Evolutionary conservation across 805 yeast species (phyloP).

Genomic region (Candida alai): DNA sequence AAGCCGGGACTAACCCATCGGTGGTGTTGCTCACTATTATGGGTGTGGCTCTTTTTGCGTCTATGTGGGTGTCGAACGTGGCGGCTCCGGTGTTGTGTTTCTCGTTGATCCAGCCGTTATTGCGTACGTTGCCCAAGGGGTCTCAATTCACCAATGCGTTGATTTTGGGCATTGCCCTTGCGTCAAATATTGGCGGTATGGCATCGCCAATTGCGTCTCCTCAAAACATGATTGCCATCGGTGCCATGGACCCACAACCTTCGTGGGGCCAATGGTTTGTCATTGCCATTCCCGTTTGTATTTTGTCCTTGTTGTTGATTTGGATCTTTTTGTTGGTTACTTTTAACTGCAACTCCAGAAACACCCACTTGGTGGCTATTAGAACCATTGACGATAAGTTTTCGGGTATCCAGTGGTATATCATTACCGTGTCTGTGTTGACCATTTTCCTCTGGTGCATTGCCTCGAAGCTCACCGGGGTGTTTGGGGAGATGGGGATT

Average conservation of each 20-base stretch:
- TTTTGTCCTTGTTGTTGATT: conserved; percentile 36
- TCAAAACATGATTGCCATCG: conserved; percentile 52
- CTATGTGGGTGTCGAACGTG: conserved; percentile 58
- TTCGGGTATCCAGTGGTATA: conserved; percentile 70
- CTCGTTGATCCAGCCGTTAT: conserved; percentile 47
- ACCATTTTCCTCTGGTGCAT: conserved; percentile 91
- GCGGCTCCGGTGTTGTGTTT: conserved; percentile 55
- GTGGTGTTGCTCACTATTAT: conserved; percentile 45
- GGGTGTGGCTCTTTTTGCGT: conserved; percentile 48
- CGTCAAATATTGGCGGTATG: conserved; percentile 53
- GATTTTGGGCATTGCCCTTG: conserved; percentile 46
- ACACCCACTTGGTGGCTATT: conserved; percentile 51
- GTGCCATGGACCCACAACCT: conserved; percentile 49
- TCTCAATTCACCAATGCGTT: conserved; percentile 39
- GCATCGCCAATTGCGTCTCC: conserved; percentile 55
- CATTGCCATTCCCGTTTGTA: conserved; percentile 45
- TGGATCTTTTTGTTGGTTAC: conserved; percentile 52
- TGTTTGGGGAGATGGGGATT: conserved; percentile 96
- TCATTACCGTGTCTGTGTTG: conserved; percentile 56
- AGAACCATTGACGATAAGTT: conserved; percentile 64
- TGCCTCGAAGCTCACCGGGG: conserved; percentile 64
- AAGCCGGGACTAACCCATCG: conserved; percentile 50
- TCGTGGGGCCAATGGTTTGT: conserved; percentile 58
- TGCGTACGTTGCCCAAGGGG: conserved; percentile 41
- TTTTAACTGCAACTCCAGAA: conserved; percentile 48